Base-by-base conservation (phyloP, 1,139 yeast genomes). In the Pichia sp. region DNA sequence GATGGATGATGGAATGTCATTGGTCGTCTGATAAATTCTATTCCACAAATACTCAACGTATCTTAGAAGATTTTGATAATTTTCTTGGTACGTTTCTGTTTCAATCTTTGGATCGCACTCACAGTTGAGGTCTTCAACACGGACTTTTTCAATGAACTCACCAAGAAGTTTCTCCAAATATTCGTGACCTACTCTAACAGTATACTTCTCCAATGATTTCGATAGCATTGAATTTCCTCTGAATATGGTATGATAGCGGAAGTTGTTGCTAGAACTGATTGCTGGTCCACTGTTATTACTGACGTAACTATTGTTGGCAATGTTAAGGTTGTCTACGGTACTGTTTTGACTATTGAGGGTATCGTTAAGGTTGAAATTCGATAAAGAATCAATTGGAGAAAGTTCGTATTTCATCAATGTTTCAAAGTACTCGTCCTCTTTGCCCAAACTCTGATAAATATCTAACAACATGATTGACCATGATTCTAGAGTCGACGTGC, bases 221-320 rank as follows among this genome's bases (percentile, higher is more conserved):
- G 96, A 84, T 56, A 91, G 75, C 9, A 90, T 74, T 1, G 95
- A 83, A 52, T 88, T 86, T 0, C 97, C 96, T 59, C 98, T 74
- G 64, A 93, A 91, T 21, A 93, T 67, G 0, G 96, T 83, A 60
- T 87, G 87, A 65, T 45, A 45, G 6, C 42, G 48, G 18, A 23
- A 37, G 36, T 23, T 34, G 7, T 44, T 44, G 19, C 28, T 25
- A 25, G 28, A 25, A 25, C 9, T 25, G 18, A 7, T 34, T 34
- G 18, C 37, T 3, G 37, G 7, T 34, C 37, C 37, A n/a, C 18
- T 16, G 18, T 34, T 34, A 18, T 10, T 25, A n/a, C n/a, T 26
- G 16, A 8, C 23, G n/a, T 21, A 10, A 23, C 21, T 23, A 6
- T 22, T 41, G 9, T 9, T 4, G 10, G 26, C 18, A 18, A 34